A percentile compares a stretch with the other conserved stretches of the same genome.
Conservation (phyloP, 495 filamentous ascomycete species). For the Aspergillus cavernicola region DNA sequence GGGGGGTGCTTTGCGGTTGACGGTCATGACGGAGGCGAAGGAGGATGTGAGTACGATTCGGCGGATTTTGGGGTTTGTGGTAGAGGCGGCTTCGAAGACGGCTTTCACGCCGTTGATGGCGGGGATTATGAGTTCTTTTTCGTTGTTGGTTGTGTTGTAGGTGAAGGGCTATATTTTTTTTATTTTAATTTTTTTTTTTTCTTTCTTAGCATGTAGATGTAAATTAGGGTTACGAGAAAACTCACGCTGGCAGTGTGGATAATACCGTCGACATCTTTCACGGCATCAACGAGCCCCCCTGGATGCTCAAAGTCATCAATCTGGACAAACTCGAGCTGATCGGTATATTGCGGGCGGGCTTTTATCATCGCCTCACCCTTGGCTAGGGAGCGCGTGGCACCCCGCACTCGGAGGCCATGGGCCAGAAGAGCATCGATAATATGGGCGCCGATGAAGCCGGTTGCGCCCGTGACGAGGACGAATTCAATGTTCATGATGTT, state of each 20-base stretch:
- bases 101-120: constrained; percentile 68
- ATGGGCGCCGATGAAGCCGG: constrained; percentile 42
- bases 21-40: constrained; percentile 63
- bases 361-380: constrained; percentile 32
- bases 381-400: constrained; percentile 28
- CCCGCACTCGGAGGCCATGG: constrained; percentile 34
- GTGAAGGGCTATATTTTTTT: constrained; percentile 16
- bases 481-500: background rate
- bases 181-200: no score
- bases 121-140: constrained; percentile 68
- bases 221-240: background rate
- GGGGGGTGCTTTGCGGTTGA: constrained; percentile 30
- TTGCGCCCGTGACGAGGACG: constrained; percentile 41
- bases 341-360: constrained; percentile 27
- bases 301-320: constrained; percentile 35
- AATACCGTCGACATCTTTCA: constrained; percentile 34
- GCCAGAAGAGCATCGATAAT: constrained; percentile 33
- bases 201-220: no score
- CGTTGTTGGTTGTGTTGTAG: constrained; percentile 46
- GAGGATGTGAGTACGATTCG: constrained; percentile 71
- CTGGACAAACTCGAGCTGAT: constrained; percentile 32
- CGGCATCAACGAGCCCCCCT: constrained; percentile 32
- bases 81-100: no score
- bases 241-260: constrained; percentile 42
- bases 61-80: constrained; percentile 60